Percentiles rank a stretch among this genome's conserved stretches.
Conservation (phyloP, 2,329 filamentous ascomycete species). For the Sclerotinia spermophila region DNA sequence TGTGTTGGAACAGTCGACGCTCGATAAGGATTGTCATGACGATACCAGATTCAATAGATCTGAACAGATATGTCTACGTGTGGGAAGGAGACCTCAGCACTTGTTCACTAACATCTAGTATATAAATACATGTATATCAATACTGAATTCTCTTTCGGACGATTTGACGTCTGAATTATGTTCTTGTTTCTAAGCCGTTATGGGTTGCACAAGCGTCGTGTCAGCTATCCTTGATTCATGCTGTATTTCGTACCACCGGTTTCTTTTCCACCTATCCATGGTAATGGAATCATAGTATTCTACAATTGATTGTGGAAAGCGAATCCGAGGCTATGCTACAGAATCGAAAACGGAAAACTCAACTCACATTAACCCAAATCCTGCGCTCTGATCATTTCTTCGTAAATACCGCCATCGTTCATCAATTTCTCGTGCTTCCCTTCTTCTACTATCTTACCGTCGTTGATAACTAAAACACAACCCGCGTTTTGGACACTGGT, state of each 20-base stretch:
- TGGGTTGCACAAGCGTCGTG: neutral
- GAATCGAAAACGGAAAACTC: neutral
- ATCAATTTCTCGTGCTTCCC: slow-evolving; percentile 53
- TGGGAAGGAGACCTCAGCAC: neutral
- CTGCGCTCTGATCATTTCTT: slow-evolving; percentile 31
- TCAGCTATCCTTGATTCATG: neutral
- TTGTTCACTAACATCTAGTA: neutral
- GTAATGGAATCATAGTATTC: neutral
- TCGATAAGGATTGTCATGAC: neutral
- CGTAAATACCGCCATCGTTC: slow-evolving; percentile 47
- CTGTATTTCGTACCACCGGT: neutral
- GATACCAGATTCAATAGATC: neutral
- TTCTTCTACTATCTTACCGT: slow-evolving; percentile 50
- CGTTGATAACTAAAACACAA: slow-evolving; percentile 54
- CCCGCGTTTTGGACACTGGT: slow-evolving; percentile 55
- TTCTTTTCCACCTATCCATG: neutral
- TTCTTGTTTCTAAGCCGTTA: neutral
- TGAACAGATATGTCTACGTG: neutral
- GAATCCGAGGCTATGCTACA: neutral
- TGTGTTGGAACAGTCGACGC: neutral
- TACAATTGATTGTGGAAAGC: neutral
- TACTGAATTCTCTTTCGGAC: neutral
- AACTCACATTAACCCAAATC: slow-evolving; percentile 19
- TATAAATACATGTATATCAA: neutral
- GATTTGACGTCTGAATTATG: neutral